phyloP scores from a whole-genome alignment of 352 stramenopile genomes.

The Pythium folliculosum region DNA sequence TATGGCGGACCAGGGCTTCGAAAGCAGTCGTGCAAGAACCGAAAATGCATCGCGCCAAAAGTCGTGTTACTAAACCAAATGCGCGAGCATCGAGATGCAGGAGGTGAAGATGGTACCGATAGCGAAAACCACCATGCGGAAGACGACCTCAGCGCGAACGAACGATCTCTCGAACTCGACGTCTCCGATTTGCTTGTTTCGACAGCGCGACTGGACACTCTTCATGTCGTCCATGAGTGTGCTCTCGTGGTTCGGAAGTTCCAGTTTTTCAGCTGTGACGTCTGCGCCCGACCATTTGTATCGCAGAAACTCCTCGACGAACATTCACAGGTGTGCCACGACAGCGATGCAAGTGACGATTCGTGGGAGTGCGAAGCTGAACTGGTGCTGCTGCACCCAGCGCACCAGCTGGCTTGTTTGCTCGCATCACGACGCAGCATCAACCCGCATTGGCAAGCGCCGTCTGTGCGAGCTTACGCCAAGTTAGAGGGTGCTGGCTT shows the following conservation, averaged over 20 bases:
- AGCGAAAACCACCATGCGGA: not conserved
- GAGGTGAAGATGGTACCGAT: constrained; percentile 33
- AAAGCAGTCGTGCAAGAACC: constrained; percentile 83
- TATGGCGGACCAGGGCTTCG: constrained; percentile 76
- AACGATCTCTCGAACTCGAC: constrained; percentile 12
- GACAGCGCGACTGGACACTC: constrained; percentile 20
- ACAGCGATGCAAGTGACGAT: not conserved
- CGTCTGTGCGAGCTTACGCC: constrained; percentile 59
- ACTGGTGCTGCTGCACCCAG: constrained; percentile 34
- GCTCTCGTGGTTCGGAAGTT: constrained; percentile 53
- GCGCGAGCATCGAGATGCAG: constrained; percentile 40
- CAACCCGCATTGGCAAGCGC: constrained; percentile 19
- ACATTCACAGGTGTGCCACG: constrained; percentile 31
- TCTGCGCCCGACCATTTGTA: constrained; percentile 48
- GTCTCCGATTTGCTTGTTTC: constrained; percentile 17
- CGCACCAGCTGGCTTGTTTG: constrained; percentile 41
- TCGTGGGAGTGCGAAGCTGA: constrained; percentile 14
- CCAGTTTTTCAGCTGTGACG: constrained; percentile 50
- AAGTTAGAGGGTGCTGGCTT: constrained; percentile 70
- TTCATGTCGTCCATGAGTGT: constrained; percentile 59
- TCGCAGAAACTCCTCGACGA: constrained; percentile 56
- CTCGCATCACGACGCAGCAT: constrained; percentile 24
- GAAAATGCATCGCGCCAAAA: constrained; percentile 75
- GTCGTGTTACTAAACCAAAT: constrained; percentile 68
- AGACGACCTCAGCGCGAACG: not conserved